Percentiles rank a stretch among this genome's conserved stretches.
phyloP scores from a whole-genome alignment of 208 protist species.

The Acanthamoeba healyi region DNA sequence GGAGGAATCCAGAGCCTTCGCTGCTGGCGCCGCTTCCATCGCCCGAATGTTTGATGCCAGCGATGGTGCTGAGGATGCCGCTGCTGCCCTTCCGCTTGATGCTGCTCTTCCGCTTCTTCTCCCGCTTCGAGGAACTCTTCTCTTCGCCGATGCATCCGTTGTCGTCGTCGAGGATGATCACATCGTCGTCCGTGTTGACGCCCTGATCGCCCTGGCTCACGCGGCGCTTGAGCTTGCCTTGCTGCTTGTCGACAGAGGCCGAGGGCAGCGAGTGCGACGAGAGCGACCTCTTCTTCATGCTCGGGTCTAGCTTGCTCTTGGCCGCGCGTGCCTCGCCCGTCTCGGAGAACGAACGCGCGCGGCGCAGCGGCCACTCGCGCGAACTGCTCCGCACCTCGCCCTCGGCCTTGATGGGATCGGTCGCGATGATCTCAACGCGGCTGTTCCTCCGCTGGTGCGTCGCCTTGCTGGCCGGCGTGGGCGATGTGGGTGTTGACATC shows the following conservation, averaged over 20 bases:
- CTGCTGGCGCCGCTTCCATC: not conserved
- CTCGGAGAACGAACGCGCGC: conserved; percentile 57
- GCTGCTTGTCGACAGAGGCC: not conserved
- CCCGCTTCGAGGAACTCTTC: not conserved
- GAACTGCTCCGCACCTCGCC: not conserved
- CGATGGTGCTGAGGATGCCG: conserved; percentile 12
- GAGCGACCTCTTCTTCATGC: conserved; percentile 65
- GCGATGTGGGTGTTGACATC: not conserved
- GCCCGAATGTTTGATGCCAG: not conserved
- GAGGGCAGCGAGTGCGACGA: conserved; percentile 27
- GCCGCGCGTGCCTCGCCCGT: not conserved
- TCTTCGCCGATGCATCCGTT: not conserved
- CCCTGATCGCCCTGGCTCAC: not conserved
- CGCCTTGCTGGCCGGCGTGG: not conserved
- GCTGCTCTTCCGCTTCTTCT: conserved; percentile 14
- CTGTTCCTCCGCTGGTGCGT: conserved; percentile 38
- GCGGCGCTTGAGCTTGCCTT: not conserved
- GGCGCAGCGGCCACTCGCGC: conserved; percentile 48
- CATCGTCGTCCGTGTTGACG: not conserved
- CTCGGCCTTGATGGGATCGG: not conserved
- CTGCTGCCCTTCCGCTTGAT: conserved; percentile 35
- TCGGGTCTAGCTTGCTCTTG: conserved; percentile 7
- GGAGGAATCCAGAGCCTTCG: conserved; percentile 1
- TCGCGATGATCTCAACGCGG: conserved; percentile 40
- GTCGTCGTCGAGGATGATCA: not conserved